These are phyloP conservation scores for Hura crepitans DNA, from an alignment of 441 rosid genomes.

Conservation along the genomic window DNA sequence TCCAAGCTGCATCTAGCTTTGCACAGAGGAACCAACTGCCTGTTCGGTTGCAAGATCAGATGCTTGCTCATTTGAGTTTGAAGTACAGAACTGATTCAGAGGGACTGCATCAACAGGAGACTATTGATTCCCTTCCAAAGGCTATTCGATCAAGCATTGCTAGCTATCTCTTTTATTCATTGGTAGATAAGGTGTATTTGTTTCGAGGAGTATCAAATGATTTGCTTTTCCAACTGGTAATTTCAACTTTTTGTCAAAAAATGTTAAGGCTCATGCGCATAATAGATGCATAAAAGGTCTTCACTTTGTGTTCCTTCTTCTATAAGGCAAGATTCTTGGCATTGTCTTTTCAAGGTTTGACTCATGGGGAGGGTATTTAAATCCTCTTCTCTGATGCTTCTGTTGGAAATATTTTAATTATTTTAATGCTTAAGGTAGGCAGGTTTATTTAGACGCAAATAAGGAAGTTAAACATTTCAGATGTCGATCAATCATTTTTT, in stretches of 20 bases:
- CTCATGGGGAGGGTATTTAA: too few relatives aligned
- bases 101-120: conserved; percentile 81
- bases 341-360: too few relatives aligned
- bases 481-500: too few relatives aligned
- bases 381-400: too few relatives aligned
- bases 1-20: conserved; percentile 83
- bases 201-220: conserved; percentile 72
- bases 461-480: too few relatives aligned
- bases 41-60: conserved; percentile 71
- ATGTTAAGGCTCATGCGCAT: too few relatives aligned
- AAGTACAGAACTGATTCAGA: conserved; percentile 78
- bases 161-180: conserved; percentile 70
- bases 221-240: conserved; percentile 80
- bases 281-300: too few relatives aligned
- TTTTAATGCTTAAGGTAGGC: too few relatives aligned
- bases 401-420: too few relatives aligned
- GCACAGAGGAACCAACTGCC: conserved; percentile 74
- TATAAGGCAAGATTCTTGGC: too few relatives aligned
- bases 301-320: too few relatives aligned
- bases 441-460: too few relatives aligned
- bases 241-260: conserved; percentile 16
- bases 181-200: conserved; percentile 64
- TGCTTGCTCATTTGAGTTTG: conserved; percentile 75
- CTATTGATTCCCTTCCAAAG: conserved; percentile 82
- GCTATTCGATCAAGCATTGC: conserved; percentile 83